Percentiles rank a stretch among this genome's conserved stretches.
These are phyloP conservation scores for Pelargonium australe DNA, from an alignment of 441 rosid species.

Conservation along the genomic window DNA sequence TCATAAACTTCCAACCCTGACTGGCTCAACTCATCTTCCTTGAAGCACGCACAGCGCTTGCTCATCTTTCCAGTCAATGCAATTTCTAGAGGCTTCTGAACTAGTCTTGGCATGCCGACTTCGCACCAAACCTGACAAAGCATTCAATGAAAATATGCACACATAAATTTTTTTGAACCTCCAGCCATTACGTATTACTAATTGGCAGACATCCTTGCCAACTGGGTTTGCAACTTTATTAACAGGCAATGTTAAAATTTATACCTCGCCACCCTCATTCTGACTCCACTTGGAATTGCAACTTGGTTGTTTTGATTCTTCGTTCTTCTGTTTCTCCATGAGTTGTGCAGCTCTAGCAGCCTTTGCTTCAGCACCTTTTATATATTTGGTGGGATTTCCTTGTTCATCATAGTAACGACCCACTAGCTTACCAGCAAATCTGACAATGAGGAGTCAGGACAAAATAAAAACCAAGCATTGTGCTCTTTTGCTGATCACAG, in stretches of 20 bases:
- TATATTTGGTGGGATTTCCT: slow-evolving; percentile 73
- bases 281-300: slow-evolving; percentile 97
- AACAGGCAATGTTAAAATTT: not conserved
- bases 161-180: too few species aligned
- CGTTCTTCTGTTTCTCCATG: slow-evolving; percentile 73
- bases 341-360: slow-evolving; percentile 87
- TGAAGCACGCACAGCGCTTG: slow-evolving; percentile 82
- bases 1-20: slow-evolving; percentile 71
- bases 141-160: not conserved
- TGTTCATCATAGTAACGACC: slow-evolving; percentile 70
- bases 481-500: not conserved
- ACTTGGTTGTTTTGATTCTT: slow-evolving; percentile 77
- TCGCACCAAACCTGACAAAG: slow-evolving; percentile 84
- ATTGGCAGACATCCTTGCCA: not conserved
- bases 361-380: slow-evolving; percentile 88
- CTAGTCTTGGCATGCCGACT: slow-evolving; percentile 69
- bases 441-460: slow-evolving; percentile 22
- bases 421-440: slow-evolving; percentile 74
- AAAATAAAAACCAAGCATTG: slow-evolving; percentile 10
- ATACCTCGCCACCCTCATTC: slow-evolving; percentile 87
- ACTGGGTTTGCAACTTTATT: not conserved
- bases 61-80: slow-evolving; percentile 88
- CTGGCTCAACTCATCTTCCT: slow-evolving; percentile 55
- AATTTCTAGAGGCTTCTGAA: slow-evolving; percentile 77
- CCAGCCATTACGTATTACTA: not conserved